These are phyloP conservation scores for Wickerhamomyces sydowiorum DNA, from an alignment of 805 yeast species.

Conservation along the genomic window DNA sequence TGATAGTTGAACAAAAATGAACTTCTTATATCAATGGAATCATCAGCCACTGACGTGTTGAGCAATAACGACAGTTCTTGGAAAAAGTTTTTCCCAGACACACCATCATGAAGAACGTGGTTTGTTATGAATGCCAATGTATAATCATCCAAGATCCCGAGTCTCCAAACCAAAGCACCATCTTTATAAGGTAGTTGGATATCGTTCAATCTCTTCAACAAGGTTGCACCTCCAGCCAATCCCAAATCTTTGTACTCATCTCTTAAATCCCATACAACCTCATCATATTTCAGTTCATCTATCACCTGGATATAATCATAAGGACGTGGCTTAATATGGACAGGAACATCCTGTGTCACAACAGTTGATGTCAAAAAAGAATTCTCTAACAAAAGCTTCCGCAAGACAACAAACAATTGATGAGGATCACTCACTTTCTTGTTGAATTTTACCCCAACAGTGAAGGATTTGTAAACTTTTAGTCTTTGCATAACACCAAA, in stretches of 20 bases:
- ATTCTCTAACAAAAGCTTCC: not conserved
- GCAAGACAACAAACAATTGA: not conserved
- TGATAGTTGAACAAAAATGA: too few species aligned
- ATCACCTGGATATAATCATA: not conserved
- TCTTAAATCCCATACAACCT: not conserved
- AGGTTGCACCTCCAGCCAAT: too few species aligned
- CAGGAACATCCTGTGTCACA: conserved; percentile 12
- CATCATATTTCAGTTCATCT: not conserved
- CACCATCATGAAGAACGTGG: not conserved
- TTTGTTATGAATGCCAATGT: not conserved
- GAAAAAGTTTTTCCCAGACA: not conserved
- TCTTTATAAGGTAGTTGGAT: not conserved
- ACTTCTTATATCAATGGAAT: not conserved
- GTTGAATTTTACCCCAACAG: conserved; percentile 16
- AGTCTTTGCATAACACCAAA: conserved; percentile 22
- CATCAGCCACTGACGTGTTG: not conserved
- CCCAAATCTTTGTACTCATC: not conserved
- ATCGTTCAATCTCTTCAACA: not conserved
- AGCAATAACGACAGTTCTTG: not conserved
- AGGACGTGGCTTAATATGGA: conserved; percentile 6
- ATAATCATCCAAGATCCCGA: not conserved
- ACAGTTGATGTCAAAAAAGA: conserved; percentile 15
- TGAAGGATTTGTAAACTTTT: conserved; percentile 19
- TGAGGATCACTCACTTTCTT: conserved; percentile 8
- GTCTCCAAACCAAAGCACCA: not conserved